These are phyloP conservation scores for Coprinellus aureogranulatus DNA, from an alignment of 768 basidiomycete genomes.

Conservation along the genomic window DNA sequence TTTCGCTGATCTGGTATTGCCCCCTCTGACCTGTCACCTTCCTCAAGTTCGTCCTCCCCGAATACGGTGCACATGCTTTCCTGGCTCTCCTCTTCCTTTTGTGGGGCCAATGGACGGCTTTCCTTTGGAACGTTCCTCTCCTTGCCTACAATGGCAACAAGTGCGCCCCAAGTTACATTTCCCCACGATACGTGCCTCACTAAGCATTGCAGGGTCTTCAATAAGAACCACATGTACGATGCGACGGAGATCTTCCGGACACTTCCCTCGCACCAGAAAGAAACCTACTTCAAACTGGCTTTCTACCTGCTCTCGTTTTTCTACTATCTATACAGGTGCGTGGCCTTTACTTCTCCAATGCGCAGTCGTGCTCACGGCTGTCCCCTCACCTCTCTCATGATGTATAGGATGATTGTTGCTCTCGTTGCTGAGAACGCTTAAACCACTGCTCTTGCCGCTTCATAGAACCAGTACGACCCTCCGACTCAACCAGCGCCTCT, in stretches of 20 bases:
- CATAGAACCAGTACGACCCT: not conserved
- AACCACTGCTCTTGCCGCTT: not conserved
- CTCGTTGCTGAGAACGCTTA: constrained; percentile 12
- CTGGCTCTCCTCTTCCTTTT: constrained; percentile 89
- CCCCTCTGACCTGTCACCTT: not conserved
- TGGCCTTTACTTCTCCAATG: constrained; percentile 6
- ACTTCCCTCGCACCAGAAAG: constrained; percentile 90
- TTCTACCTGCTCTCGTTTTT: constrained; percentile 91
- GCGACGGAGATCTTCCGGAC: constrained; percentile 99
- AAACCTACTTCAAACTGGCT: constrained; percentile 91
- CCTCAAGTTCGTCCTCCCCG: constrained; percentile 89
- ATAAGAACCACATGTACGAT: constrained; percentile 97
- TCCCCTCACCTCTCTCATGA: not conserved
- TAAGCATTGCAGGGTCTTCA: constrained; percentile 65
- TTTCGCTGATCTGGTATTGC: not conserved
- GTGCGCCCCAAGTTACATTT: constrained; percentile 47
- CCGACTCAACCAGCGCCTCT: not conserved
- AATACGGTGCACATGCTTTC: constrained; percentile 93
- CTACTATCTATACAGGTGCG: constrained; percentile 87
- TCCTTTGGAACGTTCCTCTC: constrained; percentile 86
- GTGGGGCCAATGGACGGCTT: constrained; percentile 92
- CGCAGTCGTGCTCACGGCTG: not conserved
- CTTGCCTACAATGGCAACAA: constrained; percentile 92
- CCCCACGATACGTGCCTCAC: constrained; percentile 2
- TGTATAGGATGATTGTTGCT: constrained; percentile 10